Percentiles rank a stretch among this genome's conserved stretches.
Evolutionary conservation across 441 rosid species (phyloP).

Genomic region (Manihot esculenta): DNA sequence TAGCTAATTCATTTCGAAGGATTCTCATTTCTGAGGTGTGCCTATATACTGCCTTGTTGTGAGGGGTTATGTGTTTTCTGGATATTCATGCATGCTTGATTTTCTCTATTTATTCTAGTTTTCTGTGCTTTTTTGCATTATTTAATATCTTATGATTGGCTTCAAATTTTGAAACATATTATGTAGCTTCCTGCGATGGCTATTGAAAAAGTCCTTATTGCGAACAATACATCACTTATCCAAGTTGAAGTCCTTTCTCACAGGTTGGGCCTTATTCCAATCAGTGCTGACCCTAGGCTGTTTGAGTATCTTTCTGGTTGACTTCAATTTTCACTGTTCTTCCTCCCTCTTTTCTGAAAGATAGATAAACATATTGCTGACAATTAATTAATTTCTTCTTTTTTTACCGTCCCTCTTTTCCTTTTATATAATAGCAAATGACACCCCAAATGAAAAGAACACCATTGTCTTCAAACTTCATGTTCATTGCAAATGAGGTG

Average conservation of each 20-base stretch:
- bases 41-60: slow-evolving; percentile 1
- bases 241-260: slow-evolving; percentile 97
- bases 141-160: neutral
- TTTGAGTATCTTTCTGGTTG: slow-evolving; percentile 88
- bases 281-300: slow-evolving; percentile 75
- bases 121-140: neutral
- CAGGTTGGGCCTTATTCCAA: slow-evolving; percentile 88
- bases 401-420: neutral
- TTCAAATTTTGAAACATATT: neutral
- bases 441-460: slow-evolving; percentile 86
- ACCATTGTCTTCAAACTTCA: slow-evolving; percentile 95
- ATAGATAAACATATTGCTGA: neutral
- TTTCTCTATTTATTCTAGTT: neutral
- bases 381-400: slow-evolving; percentile 3
- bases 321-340: slow-evolving; percentile 7
- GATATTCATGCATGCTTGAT: neutral
- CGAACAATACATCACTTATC: slow-evolving; percentile 81
- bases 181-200: slow-evolving; percentile 93
- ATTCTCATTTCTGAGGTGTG: slow-evolving; percentile 87
- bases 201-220: slow-evolving; percentile 84
- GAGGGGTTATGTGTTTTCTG: neutral
- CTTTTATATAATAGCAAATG: slow-evolving; percentile 58
- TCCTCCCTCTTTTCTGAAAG: neutral
- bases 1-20: slow-evolving; percentile 92
- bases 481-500: slow-evolving; percentile 47